Base-by-base conservation (phyloP, 257 asterid species). In the Gynochthodes officinalis region DNA sequence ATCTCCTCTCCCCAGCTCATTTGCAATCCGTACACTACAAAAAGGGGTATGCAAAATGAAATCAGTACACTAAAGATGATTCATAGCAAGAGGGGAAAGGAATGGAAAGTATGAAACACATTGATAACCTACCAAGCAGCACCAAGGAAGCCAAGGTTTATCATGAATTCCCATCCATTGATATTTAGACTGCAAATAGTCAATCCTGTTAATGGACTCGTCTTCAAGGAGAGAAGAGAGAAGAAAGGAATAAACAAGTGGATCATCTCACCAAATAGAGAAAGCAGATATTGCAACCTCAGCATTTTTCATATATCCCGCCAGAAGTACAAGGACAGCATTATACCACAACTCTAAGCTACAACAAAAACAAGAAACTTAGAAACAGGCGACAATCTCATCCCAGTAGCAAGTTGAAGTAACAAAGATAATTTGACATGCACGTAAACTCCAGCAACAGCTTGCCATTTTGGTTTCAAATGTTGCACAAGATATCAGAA, bases 331-430 rank as follows among this genome's bases (percentile, higher is more conserved):
- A 19, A 93, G 87, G 73, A 90, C 80, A 63, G 98, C 89, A 72
- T 87, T 79, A 88, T 93, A 93, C 98, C 98, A 93, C 67, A 90
- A 12, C 89, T 93, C 97, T 73, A 93, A 77, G 86, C 98, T 93
- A 64, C 25, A 75, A 57, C 63, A 48, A 28, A 23, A 76, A 40
- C 33, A 53, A 73, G 32, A 39, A 57, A 1, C 11, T n/a, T 27
- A 46, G 23, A 7, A 49, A 48, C 55, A 43, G 14, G 37, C 13
- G 21, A n/a, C 8, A 64, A 19, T 23, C 30, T 40, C 52, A 7
- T 40, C 35, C 69, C 7, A 28, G 21, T 44, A 10, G 30, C 30
- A 40, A 64, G 35, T 43, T 42, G 5, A 14, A 4, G 11, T 53
- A 28, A 12, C 32, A 33, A 62, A 16, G 44, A 48, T 9, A 67